Conservation (phyloP, 352 stramenopile species). For the Blastocystis hominis region DNA sequence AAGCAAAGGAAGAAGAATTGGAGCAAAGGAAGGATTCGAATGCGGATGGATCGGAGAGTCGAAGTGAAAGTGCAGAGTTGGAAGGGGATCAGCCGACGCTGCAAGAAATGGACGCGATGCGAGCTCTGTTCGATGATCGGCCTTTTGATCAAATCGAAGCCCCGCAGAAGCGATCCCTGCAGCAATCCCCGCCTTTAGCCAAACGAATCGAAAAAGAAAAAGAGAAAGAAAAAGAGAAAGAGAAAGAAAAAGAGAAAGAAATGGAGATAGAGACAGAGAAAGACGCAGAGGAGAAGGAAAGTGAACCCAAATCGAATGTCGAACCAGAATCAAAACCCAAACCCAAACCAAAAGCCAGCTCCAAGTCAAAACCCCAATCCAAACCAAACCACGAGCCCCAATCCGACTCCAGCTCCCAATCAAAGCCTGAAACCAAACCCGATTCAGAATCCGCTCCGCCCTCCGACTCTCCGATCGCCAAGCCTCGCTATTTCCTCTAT, state of each 20-base stretch:
- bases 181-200: background rate
- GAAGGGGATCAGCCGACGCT: background rate
- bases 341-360: no score
- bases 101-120: background rate
- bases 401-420: no score
- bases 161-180: background rate
- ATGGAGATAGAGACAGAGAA: no score
- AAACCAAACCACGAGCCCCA: no score
- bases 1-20: background rate
- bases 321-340: no score
- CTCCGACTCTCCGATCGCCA: background rate
- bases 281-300: no score
- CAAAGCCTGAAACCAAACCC: no score
- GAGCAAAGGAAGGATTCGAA: background rate
- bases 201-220: background rate
- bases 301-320: no score
- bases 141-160: background rate
- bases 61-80: background rate
- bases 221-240: background rate
- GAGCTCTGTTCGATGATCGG: background rate
- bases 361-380: no score
- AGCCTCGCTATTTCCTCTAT: background rate
- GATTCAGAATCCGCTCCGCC: background rate
- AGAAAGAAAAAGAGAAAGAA: background rate
- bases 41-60: background rate